These are phyloP conservation scores for Suhomyces faveliae DNA, from an alignment of 805 yeast genomes.

Conservation along the genomic window DNA sequence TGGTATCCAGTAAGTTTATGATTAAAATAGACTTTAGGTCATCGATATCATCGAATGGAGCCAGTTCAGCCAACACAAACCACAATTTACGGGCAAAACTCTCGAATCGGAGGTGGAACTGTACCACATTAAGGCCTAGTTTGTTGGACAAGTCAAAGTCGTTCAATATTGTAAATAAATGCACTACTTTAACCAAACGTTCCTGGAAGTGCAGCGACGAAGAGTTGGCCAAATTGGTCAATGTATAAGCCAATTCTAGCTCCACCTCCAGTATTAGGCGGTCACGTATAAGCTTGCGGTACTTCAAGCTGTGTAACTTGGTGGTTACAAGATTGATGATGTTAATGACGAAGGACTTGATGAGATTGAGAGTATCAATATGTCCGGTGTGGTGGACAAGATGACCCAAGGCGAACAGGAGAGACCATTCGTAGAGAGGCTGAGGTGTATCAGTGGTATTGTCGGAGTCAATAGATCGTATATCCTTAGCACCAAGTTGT, in stretches of 20 bases:
- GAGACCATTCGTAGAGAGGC: conserved; percentile 31
- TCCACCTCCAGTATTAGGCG: conserved; percentile 19
- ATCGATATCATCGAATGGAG: conserved; percentile 9
- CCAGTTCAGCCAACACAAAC: conserved; percentile 21
- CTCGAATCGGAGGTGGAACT: conserved; percentile 28
- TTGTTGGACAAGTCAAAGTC: conserved; percentile 35
- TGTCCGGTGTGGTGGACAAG: conserved; percentile 17
- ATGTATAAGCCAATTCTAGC: conserved; percentile 13
- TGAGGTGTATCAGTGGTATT: neutral
- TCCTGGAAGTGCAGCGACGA: neutral
- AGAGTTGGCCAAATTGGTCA: conserved; percentile 10
- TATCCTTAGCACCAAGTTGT: conserved; percentile 17
- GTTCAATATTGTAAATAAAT: conserved; percentile 35
- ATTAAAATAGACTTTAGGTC: conserved; percentile 30
- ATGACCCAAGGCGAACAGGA: conserved; percentile 27
- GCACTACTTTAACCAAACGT: conserved; percentile 19
- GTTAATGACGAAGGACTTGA: conserved; percentile 35
- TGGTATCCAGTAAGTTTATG: conserved; percentile 29
- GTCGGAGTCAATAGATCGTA: conserved; percentile 8
- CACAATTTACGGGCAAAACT: conserved; percentile 30
- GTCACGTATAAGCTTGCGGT: conserved; percentile 20
- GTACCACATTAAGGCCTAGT: conserved; percentile 22
- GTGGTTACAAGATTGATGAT: conserved; percentile 31
- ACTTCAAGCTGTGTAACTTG: conserved; percentile 26
- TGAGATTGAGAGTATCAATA: conserved; percentile 15